phyloP scores from a whole-genome alignment of 257 asterid genomes.

The Capsicum rhomboideum region DNA sequence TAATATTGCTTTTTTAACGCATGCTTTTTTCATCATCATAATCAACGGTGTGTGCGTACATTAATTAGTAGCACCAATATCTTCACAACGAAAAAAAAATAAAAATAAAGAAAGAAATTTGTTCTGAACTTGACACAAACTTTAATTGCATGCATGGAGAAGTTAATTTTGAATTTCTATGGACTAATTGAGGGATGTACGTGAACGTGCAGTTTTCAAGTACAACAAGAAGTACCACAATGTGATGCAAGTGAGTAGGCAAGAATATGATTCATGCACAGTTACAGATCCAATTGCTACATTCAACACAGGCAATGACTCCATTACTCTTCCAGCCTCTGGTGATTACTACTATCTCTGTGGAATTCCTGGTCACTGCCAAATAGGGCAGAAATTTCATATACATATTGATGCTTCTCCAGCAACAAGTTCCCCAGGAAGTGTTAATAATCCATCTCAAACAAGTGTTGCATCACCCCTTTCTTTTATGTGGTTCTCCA shows the following conservation, averaged over 20 bases:
- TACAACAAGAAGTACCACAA: constrained; percentile 3
- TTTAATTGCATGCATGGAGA: not conserved
- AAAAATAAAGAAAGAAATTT: not conserved
- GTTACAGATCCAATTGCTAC: not conserved
- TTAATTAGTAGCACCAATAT: not conserved
- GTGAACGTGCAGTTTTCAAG: not conserved
- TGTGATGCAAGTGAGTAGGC: constrained; percentile 2
- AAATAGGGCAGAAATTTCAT: constrained; percentile 1
- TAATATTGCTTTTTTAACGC: not conserved
- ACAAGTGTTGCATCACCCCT: not conserved
- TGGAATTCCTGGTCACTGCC: constrained; percentile 1
- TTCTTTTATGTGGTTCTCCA: not conserved
- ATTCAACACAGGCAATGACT: not conserved
- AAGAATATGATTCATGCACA: not conserved
- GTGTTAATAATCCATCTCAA: not conserved
- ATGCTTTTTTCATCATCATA: not conserved
- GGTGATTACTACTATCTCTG: not conserved
- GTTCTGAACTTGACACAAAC: not conserved
- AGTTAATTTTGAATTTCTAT: not conserved
- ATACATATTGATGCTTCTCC: not conserved
- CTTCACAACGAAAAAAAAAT: not conserved
- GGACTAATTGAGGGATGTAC: not conserved
- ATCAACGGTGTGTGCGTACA: not conserved
- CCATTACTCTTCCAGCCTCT: not conserved
- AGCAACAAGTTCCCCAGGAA: not conserved